phyloP scores from a whole-genome alignment of 345 rosid species.

The Corchorus olitorius region DNA sequence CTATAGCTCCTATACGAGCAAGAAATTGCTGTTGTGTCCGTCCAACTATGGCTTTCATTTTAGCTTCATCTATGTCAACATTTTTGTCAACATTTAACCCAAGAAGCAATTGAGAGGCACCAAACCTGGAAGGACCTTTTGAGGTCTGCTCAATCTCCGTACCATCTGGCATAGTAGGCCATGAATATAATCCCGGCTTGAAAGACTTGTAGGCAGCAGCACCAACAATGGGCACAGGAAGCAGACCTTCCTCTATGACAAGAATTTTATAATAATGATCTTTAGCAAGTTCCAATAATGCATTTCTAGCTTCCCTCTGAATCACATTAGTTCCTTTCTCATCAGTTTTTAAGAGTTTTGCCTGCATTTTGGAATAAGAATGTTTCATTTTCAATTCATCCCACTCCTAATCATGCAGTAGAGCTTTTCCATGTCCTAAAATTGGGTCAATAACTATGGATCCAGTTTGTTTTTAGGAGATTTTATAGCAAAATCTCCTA shows the following conservation, averaged over 20 bases:
- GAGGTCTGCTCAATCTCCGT: slow-evolving; percentile 55
- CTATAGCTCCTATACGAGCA: slow-evolving; percentile 81
- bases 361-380: slow-evolving; percentile 40
- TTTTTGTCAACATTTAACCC: slow-evolving; percentile 59
- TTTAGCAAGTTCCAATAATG: slow-evolving; percentile 78
- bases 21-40: slow-evolving; percentile 78
- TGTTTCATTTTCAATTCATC: background rate
- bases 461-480: background rate
- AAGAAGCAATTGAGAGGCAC: slow-evolving; percentile 77
- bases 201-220: slow-evolving; percentile 73
- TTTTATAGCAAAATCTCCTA: background rate
- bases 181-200: slow-evolving; percentile 62
- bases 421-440: background rate
- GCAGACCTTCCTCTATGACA: slow-evolving; percentile 78
- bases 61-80: slow-evolving; percentile 59
- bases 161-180: slow-evolving; percentile 89
- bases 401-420: background rate
- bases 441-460: background rate
- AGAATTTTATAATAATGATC: slow-evolving; percentile 75
- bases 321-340: slow-evolving; percentile 54
- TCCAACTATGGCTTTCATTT: slow-evolving; percentile 74
- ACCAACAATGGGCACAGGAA: slow-evolving; percentile 81
- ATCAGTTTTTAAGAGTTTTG: slow-evolving; percentile 53
- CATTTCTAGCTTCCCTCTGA: slow-evolving; percentile 71
- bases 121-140: slow-evolving; percentile 63